Base-by-base conservation (phyloP, 208 protist species). In the Wallacemonas collosoma region DNA sequence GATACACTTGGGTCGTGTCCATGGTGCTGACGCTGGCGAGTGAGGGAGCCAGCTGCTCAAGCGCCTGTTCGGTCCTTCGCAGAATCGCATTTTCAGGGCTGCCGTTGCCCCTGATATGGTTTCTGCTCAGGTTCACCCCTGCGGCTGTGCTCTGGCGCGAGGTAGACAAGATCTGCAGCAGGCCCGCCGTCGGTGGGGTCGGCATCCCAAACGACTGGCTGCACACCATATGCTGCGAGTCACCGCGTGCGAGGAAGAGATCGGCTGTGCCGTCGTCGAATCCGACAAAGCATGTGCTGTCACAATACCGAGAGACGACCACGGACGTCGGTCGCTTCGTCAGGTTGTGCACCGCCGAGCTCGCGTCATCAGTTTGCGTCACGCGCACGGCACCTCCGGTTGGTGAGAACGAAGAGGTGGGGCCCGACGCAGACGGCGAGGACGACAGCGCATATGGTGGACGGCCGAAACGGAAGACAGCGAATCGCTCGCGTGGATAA, bases 261-360 rank as follows among this genome's bases (percentile, higher is more conserved):
- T 79, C 77, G 54, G 83, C 74, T 9, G 80, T 70, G 53, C 91
- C 91, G 64, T 86, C 80, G 5, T 81, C 76, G 43, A 82, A 54
- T 43, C 88, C 91, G 1, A 93, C 17, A 54, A 95, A 92, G 62
- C 83, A 90, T 5, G 64, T 71, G 40, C 54, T 75, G 61, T 95
- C 91, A 39, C 69, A 72, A 58, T 73, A 80, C 35, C 82, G 91
- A 38, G 77, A 75, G 47, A 95, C 73, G 11, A 82, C 80, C 1
- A 93, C 85, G 15, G 87, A 64, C 2, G 83, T 86, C 36, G 83
- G 80, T 11, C 69, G 67, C 43, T 71, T 73, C 6, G 56, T 12
- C 56, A 62, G 3, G 15, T 9, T 38, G 38, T 8, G 8, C 56
- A 26, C 8, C 35, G 17, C 36, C 6, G 56, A 15, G 14, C 56